phyloP scores from a whole-genome alignment of 1,284 basidiomycete species.

The Ganoderma meredithae region DNA sequence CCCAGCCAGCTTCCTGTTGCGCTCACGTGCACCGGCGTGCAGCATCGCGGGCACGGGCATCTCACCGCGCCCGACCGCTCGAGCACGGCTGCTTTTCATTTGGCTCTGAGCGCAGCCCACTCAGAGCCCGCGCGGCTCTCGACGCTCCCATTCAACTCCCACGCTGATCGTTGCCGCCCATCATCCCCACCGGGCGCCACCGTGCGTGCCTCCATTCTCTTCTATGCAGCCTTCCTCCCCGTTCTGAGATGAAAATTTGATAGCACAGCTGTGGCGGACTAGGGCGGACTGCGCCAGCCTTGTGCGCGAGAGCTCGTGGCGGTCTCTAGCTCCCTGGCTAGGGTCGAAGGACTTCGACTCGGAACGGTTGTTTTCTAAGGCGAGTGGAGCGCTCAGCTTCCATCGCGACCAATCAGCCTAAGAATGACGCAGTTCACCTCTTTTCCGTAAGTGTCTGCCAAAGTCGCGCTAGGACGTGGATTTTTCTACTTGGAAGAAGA shows the following conservation, averaged over 20 bases:
- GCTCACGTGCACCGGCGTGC: constrained; percentile 1
- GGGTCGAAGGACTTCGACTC: background rate
- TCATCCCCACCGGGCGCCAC: constrained; percentile 16
- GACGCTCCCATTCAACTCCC: constrained; percentile 5
- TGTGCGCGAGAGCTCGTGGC: background rate
- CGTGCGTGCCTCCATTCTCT: constrained; percentile 6
- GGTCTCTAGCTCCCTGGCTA: background rate
- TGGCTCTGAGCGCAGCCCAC: background rate
- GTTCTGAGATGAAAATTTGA: background rate
- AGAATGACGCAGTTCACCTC: background rate
- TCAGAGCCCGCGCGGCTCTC: background rate
- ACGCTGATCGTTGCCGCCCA: constrained; percentile 13
- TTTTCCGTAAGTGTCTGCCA: background rate
- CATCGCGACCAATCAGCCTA: background rate
- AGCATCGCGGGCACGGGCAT: background rate
- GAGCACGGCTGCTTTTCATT: constrained; percentile 8
- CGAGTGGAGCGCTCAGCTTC: background rate
- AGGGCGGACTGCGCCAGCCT: background rate
- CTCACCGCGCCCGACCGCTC: constrained; percentile 9
- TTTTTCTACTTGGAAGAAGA: background rate
- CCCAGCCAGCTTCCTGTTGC: background rate
- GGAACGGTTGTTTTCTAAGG: background rate
- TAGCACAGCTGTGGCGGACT: background rate
- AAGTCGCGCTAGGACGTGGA: background rate
- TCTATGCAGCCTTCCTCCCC: background rate